Percentiles rank a stretch among this genome's conserved stretches.
Evolutionary conservation across 192 early-diverging fungal species (phyloP).

Genomic region (Cetraspora pellucida): DNA sequence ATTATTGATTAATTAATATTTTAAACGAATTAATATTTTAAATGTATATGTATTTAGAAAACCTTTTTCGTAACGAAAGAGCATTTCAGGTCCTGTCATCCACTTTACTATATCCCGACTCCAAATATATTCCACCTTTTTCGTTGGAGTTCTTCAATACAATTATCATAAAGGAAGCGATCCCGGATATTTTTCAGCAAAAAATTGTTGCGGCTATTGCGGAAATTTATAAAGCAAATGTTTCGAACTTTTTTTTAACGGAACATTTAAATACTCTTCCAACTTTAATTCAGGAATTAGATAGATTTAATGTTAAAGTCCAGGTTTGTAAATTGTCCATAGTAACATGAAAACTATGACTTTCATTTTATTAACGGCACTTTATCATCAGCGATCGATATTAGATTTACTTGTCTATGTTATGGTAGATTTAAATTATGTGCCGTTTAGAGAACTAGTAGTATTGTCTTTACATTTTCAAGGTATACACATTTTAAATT

Average conservation of each 20-base stretch:
- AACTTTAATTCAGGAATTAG: slow-evolving; percentile 56
- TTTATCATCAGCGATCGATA: slow-evolving; percentile 44
- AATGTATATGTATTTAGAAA: slow-evolving; percentile 32
- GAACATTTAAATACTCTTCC: slow-evolving; percentile 52
- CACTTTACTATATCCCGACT: slow-evolving; percentile 46
- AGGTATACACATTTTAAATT: slow-evolving; percentile 33
- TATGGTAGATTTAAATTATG: slow-evolving; percentile 62
- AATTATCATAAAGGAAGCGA: neutral
- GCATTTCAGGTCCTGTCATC: slow-evolving; percentile 53
- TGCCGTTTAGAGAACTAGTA: slow-evolving; percentile 61
- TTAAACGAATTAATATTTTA: neutral
- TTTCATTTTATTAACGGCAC: neutral
- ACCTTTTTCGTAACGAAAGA: slow-evolving; percentile 50
- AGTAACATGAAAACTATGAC: neutral
- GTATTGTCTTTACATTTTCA: slow-evolving; percentile 58
- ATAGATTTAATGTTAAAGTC: slow-evolving; percentile 45
- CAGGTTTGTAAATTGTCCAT: slow-evolving; percentile 38
- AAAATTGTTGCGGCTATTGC: slow-evolving; percentile 41
- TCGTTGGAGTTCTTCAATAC: neutral
- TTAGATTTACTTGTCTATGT: slow-evolving; percentile 58
- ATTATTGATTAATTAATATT: neutral
- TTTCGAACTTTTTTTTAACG: slow-evolving; percentile 62
- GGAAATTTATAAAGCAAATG: slow-evolving; percentile 52
- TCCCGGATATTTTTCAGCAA: slow-evolving; percentile 39
- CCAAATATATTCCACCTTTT: neutral